Evolutionary conservation across 371 early-diverging fungal genomes (phyloP).

Genomic region (Mucor saturninus): DNA sequence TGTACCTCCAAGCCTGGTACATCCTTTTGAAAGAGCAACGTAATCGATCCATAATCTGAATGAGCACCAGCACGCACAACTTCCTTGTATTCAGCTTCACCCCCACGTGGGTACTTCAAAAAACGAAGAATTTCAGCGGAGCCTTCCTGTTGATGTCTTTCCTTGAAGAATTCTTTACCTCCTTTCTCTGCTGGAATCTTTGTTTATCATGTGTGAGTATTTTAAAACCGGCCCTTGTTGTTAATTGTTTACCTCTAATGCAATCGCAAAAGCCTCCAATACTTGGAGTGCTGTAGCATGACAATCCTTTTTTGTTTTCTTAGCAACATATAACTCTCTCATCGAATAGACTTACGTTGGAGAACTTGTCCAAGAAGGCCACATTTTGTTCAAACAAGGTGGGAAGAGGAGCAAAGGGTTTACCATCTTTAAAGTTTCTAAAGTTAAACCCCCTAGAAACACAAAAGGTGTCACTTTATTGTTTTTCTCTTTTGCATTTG

Average conservation of each 20-base stretch:
- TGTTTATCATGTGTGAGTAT: neutral
- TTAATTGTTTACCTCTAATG: slow-evolving; percentile 35
- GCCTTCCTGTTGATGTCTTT: slow-evolving; percentile 49
- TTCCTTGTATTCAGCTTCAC: slow-evolving; percentile 38
- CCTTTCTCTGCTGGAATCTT: slow-evolving; percentile 58
- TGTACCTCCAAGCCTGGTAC: slow-evolving; percentile 73
- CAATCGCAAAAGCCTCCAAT: slow-evolving; percentile 64
- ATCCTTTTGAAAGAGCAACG: slow-evolving; percentile 74
- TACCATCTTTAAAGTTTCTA: slow-evolving; percentile 50
- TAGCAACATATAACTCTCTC: neutral
- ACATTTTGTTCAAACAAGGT: slow-evolving; percentile 37
- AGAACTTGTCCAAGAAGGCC: slow-evolving; percentile 38
- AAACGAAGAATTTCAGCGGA: slow-evolving; percentile 60
- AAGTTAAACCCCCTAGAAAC: slow-evolving; percentile 62
- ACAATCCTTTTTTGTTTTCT: slow-evolving; percentile 51
- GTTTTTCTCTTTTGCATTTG: neutral
- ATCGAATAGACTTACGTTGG: slow-evolving; percentile 31
- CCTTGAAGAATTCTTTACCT: slow-evolving; percentile 58
- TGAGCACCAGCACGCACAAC: slow-evolving; percentile 66
- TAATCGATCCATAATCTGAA: slow-evolving; percentile 76
- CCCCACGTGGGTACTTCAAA: slow-evolving; percentile 64
- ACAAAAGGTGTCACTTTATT: slow-evolving; percentile 10
- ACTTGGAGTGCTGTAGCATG: slow-evolving; percentile 53
- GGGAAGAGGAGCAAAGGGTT: slow-evolving; percentile 46
- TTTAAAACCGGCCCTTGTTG: neutral